These are phyloP conservation scores for Leptoxyphium fumago DNA, from an alignment of 2,329 filamentous ascomycete species.

Conservation along the genomic window DNA sequence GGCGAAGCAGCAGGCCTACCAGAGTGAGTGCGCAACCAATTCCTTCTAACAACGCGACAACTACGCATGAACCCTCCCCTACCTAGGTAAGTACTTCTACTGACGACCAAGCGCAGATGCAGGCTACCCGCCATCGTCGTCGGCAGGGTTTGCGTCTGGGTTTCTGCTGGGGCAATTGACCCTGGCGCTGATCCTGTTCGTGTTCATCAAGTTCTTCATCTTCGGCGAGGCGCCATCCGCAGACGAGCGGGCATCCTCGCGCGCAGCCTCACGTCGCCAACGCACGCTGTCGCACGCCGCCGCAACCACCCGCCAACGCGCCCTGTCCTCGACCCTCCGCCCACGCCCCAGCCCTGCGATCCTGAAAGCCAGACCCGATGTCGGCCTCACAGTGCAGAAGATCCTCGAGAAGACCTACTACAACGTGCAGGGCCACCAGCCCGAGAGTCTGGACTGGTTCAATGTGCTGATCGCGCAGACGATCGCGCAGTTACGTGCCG, in stretches of 20 bases:
- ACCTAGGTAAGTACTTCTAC: no score
- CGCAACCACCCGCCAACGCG: slow-evolving; percentile 24
- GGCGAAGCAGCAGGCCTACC: slow-evolving; percentile 19
- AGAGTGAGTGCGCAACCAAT: slow-evolving; percentile 7
- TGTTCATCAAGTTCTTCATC: slow-evolving; percentile 99
- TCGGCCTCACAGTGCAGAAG: slow-evolving; percentile 65
- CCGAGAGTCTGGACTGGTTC: slow-evolving; percentile 96
- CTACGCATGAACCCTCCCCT: no score
- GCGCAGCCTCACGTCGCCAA: slow-evolving; percentile 59
- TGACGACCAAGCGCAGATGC: slow-evolving; percentile 2
- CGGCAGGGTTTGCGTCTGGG: slow-evolving; percentile 71
- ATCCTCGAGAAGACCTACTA: slow-evolving; percentile 97
- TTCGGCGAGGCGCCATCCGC: slow-evolving; percentile 84
- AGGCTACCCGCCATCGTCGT: slow-evolving; percentile 9
- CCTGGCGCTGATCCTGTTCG: slow-evolving; percentile 76
- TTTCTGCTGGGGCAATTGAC: slow-evolving; percentile 87
- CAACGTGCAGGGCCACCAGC: slow-evolving; percentile 87
- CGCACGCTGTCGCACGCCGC: slow-evolving; percentile 52
- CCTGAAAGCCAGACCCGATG: slow-evolving; percentile 16
- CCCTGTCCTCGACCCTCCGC: slow-evolving; percentile 19
- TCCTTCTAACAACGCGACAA: no score
- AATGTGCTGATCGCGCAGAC: slow-evolving; percentile 95
- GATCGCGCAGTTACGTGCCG: slow-evolving; percentile 84
- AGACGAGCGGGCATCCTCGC: slow-evolving; percentile 61
- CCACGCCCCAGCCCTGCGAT: slow-evolving; percentile 16